Conservation (phyloP, 352 stramenopile genomes). For the Phytophthora nicotianae region DNA sequence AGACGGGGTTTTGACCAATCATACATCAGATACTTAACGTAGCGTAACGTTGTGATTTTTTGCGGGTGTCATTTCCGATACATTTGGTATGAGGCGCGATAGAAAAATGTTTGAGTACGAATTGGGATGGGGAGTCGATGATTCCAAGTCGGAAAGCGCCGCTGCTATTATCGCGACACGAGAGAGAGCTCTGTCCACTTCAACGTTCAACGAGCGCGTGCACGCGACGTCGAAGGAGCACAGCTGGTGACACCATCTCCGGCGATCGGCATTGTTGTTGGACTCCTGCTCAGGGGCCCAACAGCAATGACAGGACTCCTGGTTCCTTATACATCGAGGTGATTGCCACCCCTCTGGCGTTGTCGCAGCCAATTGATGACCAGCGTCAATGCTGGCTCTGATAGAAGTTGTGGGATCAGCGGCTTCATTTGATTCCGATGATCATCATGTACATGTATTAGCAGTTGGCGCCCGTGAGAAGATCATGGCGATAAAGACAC, state of each 20-base stretch:
- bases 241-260: conserved; percentile 10
- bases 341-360: neutral
- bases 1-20: conserved; percentile 7
- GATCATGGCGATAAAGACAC: conserved; percentile 2
- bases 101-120: conserved; percentile 1
- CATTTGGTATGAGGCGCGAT: neutral
- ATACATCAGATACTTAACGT: neutral
- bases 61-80: no score
- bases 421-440: conserved; percentile 55
- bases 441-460: neutral
- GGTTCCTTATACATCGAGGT: conserved; percentile 1
- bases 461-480: neutral
- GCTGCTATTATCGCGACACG: conserved; percentile 7
- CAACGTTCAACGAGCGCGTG: conserved; percentile 16
- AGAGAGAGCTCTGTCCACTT: conserved; percentile 11
- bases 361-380: conserved; percentile 44
- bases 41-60: conserved; percentile 4
- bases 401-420: conserved; percentile 45
- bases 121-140: conserved; percentile 10
- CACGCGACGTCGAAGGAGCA: conserved; percentile 12
- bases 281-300: neutral
- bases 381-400: conserved; percentile 42
- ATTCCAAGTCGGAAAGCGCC: conserved; percentile 1
- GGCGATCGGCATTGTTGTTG: conserved; percentile 11
- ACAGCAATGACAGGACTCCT: no score